phyloP scores from a whole-genome alignment of 805 yeast species.

The Schizosaccharomyces cryophilus region DNA sequence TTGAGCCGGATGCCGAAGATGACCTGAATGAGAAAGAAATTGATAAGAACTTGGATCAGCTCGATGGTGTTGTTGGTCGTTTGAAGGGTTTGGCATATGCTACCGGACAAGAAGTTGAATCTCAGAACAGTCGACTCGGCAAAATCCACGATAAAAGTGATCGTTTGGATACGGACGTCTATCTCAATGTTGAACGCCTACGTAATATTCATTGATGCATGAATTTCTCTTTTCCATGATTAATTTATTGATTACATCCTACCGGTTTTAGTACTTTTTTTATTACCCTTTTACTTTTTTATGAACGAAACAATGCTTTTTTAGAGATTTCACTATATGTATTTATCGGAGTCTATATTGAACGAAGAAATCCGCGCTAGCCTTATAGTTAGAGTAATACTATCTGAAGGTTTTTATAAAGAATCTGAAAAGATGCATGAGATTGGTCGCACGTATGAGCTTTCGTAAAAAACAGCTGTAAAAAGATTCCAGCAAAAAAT shows the following conservation, averaged over 20 bases:
- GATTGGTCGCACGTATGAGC: too few species aligned
- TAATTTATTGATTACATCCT: conserved; percentile 33
- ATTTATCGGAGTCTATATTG: too few species aligned
- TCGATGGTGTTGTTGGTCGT: conserved; percentile 40
- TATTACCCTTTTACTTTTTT: background rate
- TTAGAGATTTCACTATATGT: too few species aligned
- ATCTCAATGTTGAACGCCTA: conserved; percentile 46
- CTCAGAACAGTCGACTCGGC: conserved; percentile 51
- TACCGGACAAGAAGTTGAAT: conserved; percentile 51
- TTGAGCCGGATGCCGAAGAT: conserved; percentile 79
- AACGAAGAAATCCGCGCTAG: too few species aligned
- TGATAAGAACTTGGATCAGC: conserved; percentile 59
- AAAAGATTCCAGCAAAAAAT: too few species aligned
- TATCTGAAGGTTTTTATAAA: too few species aligned
- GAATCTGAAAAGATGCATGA: too few species aligned
- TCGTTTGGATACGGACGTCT: conserved; percentile 59
- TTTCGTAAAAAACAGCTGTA: too few species aligned
- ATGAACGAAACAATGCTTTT: background rate
- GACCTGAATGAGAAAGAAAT: conserved; percentile 78
- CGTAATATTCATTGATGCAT: conserved; percentile 19
- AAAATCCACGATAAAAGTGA: conserved; percentile 68
- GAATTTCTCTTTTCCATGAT: conserved; percentile 26
- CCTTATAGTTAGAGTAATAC: too few species aligned
- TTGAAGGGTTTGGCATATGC: conserved; percentile 49
- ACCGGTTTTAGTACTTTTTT: background rate